Conservation (phyloP, 31 red algal species). For the Bonnemaisonia californica region DNA sequence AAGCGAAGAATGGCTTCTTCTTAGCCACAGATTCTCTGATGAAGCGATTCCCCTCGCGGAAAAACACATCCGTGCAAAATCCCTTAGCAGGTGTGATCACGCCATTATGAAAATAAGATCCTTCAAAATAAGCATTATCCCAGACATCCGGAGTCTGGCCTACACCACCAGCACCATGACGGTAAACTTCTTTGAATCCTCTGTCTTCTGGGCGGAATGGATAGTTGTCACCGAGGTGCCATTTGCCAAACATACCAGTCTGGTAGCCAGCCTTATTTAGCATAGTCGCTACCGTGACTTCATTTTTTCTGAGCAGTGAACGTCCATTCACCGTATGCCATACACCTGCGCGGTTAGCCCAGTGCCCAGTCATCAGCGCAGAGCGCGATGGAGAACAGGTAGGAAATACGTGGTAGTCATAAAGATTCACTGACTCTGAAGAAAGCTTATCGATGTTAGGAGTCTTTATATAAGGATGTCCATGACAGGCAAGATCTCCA, state of each 20-base stretch:
- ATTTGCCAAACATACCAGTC: conserved; percentile 31
- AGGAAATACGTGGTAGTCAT: background rate
- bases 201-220: background rate
- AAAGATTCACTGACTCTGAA: background rate
- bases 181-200: background rate
- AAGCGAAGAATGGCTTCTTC: conserved; percentile 12
- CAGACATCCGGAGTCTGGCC: background rate
- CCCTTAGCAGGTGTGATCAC: background rate
- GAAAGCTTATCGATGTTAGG: conserved; percentile 19
- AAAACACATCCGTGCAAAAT: conserved; percentile 21
- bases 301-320: background rate
- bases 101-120: conserved; percentile 3
- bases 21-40: background rate
- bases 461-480: conserved; percentile 1
- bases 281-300: background rate
- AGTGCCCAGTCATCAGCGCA: background rate
- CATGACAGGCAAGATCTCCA: conserved; percentile 16
- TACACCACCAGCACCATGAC: conserved; percentile 3
- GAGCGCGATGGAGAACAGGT: conserved; percentile 23
- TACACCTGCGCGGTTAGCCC: background rate
- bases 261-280: conserved; percentile 18
- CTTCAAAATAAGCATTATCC: background rate
- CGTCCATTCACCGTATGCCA: background rate
- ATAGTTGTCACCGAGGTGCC: conserved; percentile 18
- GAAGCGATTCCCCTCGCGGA: background rate